Percentiles rank a stretch among this genome's conserved stretches.
These are phyloP conservation scores for Cercophora newfieldiana DNA, from an alignment of 495 filamentous ascomycete species.

Conservation along the genomic window DNA sequence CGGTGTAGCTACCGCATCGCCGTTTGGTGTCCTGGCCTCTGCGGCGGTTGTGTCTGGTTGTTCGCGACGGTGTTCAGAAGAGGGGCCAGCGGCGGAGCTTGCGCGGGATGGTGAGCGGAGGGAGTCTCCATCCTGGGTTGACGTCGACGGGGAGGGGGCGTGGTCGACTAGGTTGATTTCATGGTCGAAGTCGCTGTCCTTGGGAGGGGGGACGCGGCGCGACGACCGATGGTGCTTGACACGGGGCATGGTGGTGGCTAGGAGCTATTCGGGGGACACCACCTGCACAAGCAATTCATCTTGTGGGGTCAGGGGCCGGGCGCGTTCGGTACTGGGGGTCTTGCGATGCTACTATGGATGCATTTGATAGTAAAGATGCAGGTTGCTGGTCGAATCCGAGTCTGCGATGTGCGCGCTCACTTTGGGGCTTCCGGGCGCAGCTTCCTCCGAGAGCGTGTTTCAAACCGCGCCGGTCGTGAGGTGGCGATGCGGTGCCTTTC, in stretches of 20 bases:
- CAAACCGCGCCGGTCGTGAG: neutral
- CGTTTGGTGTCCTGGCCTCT: neutral
- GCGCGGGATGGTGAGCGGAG: slow-evolving; percentile 14
- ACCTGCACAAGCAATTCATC: slow-evolving; percentile 12
- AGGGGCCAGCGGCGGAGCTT: slow-evolving; percentile 16
- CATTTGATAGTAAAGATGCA: neutral
- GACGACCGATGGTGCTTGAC: slow-evolving; percentile 45
- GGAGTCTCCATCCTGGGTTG: slow-evolving; percentile 20
- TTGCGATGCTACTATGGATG: neutral
- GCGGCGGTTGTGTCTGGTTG: slow-evolving; percentile 1
- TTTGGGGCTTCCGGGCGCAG: neutral
- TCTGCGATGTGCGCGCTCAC: neutral
- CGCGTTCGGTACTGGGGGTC: neutral
- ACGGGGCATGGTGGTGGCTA: slow-evolving; percentile 37
- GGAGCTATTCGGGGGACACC: slow-evolving; percentile 3
- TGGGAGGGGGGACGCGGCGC: slow-evolving; percentile 49
- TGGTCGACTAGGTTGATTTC: slow-evolving; percentile 61
- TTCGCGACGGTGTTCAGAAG: neutral
- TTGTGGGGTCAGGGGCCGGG: neutral
- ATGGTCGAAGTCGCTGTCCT: slow-evolving; percentile 60
- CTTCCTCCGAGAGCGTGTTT: neutral
- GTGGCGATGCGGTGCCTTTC: neutral
- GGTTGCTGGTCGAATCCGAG: neutral
- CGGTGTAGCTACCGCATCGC: neutral
- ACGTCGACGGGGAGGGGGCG: slow-evolving; percentile 18